Evolutionary conservation across 441 rosid species (phyloP), one percentile per base, ranked within the genome.

Genomic region (Viola pubescens): DNA sequence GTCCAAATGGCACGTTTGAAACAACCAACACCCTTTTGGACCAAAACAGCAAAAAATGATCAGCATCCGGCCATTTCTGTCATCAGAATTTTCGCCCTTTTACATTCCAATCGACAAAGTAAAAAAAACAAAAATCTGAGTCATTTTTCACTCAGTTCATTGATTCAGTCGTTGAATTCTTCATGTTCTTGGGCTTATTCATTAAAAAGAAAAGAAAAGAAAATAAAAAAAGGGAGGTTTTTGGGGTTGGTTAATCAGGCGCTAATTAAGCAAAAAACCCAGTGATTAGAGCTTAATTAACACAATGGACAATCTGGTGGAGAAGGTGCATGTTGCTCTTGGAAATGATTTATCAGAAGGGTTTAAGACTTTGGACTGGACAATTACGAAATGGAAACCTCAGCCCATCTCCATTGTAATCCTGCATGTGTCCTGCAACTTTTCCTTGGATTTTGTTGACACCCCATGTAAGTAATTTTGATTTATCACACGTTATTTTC

Each of bases 321-420:
- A 81, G 77, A 88, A 80, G 67, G 82, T 88, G 6, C 83, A 82
- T 37, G 90, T 86, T 5, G 89, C 87, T 9, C 62, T 88, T 37
- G 96, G 98, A 19, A 83, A 75, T 58, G 95, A 88, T 73, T 48
- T 77, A 14, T 82, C 75, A 59, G 95, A 91, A 50, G 94, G 86
- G 54, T 81, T 69, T 75, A 86, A 74, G 74, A 82, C 90, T 40
- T 68, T 88, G 64, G 84, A 72, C 43, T 88, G 98, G 98, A 74
- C 84, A 4, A 54, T 84, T 37, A 58, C 12, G 75, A 84, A 77
- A 64, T 91, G 91, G 90, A 77, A 63, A 47, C 68, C 79, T 63
- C 73, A 59, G 7, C 70, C 81, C 50, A 73, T 83, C 74, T 76
- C 86, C 67, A 70, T 88, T 10, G 80, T 84, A 69, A 79, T 91